Evolutionary conservation across 495 filamentous ascomycete genomes (phyloP).

Genomic region (Penicillium coprophilum): DNA sequence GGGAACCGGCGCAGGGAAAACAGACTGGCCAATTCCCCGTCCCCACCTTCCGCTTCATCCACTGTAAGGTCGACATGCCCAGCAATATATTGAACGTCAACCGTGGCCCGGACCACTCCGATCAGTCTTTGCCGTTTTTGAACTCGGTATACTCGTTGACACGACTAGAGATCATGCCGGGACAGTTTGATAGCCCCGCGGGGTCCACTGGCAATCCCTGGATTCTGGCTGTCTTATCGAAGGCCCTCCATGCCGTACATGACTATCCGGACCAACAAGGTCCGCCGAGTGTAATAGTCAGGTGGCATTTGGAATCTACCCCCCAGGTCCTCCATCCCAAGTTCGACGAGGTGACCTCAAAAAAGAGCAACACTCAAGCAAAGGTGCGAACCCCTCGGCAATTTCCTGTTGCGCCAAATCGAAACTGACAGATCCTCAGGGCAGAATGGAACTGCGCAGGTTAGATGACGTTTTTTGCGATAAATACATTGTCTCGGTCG

Average conservation of each 20-base stretch:
- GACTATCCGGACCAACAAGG: constrained; percentile 58
- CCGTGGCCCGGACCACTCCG: constrained; percentile 25
- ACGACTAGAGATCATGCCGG: constrained; percentile 64
- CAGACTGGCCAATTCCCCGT: constrained; percentile 38
- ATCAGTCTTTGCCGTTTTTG: constrained; percentile 32
- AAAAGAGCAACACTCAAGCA: constrained; percentile 53
- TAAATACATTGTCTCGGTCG: constrained; percentile 67
- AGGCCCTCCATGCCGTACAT: constrained; percentile 47
- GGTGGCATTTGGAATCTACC: constrained; percentile 71
- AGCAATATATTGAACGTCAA: constrained; percentile 32
- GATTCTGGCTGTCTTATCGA: constrained; percentile 70
- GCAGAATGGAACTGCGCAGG: constrained; percentile 60
- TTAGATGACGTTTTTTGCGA: constrained; percentile 63
- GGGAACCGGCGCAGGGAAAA: constrained; percentile 38
- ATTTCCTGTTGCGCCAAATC: constrained; percentile 8
- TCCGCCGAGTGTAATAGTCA: constrained; percentile 65
- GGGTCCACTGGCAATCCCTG: constrained; percentile 56
- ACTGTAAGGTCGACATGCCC: constrained; percentile 44
- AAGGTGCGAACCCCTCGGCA: constrained; percentile 31
- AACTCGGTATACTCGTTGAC: constrained; percentile 58
- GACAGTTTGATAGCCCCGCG: constrained; percentile 49
- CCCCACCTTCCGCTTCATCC: constrained; percentile 44
- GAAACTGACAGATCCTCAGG: constrained; percentile 38
- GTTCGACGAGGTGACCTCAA: constrained; percentile 70
- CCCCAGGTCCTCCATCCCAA: constrained; percentile 63